Conservation (phyloP, 73 alveolate species). For the Paramecium caudatum region DNA sequence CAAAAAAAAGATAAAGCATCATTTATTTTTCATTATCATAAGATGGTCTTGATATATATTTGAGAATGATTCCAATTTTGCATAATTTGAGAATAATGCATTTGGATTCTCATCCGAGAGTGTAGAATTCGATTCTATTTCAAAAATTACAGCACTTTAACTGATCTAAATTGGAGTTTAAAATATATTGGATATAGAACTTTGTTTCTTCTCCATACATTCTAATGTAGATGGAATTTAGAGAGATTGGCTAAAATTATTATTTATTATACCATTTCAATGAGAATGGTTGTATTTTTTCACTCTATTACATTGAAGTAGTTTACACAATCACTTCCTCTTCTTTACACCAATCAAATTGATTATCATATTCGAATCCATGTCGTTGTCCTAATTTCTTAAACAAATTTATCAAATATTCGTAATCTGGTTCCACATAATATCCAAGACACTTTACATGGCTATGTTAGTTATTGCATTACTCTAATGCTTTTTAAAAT, state of each 20-base stretch:
- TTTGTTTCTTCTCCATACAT: not conserved
- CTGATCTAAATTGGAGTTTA: slow-evolving; percentile 9
- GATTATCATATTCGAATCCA: slow-evolving; percentile 21
- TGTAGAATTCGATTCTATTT: not conserved
- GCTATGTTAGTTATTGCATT: slow-evolving; percentile 10
- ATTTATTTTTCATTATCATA: not conserved
- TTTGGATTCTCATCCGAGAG: slow-evolving; percentile 26
- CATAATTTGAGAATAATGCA: not conserved
- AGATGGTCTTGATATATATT: not conserved
- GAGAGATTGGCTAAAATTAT: not conserved
- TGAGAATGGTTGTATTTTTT: not conserved
- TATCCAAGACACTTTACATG: slow-evolving; percentile 81
- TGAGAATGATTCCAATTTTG: not conserved
- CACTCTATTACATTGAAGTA: slow-evolving; percentile 27
- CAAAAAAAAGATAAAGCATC: too few relatives aligned
- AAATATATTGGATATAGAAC: not conserved
- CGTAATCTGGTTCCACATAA: slow-evolving; percentile 90
- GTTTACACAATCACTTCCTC: too few relatives aligned
- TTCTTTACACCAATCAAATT: slow-evolving; percentile 32
- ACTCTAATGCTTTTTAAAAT: slow-evolving; percentile 25
- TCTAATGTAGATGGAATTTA: slow-evolving; percentile 20
- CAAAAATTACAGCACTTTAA: slow-evolving; percentile 19
- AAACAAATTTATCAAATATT: slow-evolving; percentile 71
- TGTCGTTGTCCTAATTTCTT: slow-evolving; percentile 14
- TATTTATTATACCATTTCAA: not conserved